These are phyloP conservation scores for Triangularia verruculosa DNA, from an alignment of 2,329 filamentous ascomycete genomes.

Conservation along the genomic window DNA sequence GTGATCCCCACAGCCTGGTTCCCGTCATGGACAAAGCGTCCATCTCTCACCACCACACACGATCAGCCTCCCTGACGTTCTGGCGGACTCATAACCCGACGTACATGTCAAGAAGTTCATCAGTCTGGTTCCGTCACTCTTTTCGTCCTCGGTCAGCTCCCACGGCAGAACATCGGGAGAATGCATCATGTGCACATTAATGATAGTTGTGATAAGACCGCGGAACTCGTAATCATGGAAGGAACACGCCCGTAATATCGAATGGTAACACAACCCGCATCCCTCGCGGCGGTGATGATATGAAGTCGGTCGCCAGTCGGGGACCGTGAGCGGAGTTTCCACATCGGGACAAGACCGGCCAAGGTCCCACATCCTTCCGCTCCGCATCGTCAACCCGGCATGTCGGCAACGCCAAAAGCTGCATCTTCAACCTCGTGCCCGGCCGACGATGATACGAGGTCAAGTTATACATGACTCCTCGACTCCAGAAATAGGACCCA, in stretches of 20 bases:
- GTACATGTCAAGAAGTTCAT: neutral
- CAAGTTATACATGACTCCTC: neutral
- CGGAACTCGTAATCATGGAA: neutral
- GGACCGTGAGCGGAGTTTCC: constrained; percentile 13
- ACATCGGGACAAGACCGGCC: neutral
- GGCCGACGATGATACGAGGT: neutral
- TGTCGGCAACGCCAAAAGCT: neutral
- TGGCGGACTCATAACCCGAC: neutral
- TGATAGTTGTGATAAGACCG: neutral
- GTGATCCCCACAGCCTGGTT: neutral
- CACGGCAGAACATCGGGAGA: neutral
- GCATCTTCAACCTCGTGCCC: neutral
- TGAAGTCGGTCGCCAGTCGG: neutral
- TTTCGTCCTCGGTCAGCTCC: neutral
- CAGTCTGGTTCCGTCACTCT: neutral
- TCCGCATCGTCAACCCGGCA: neutral
- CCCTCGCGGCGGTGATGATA: neutral
- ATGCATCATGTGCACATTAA: neutral
- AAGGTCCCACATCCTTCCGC: neutral
- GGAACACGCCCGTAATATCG: neutral
- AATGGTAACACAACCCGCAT: neutral
- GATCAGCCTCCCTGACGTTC: neutral
- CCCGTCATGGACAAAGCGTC: neutral
- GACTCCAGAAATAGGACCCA: neutral
- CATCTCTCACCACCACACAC: neutral